phyloP scores from a whole-genome alignment of 192 early-diverging fungal genomes.

The Umbelopsis sp. region DNA sequence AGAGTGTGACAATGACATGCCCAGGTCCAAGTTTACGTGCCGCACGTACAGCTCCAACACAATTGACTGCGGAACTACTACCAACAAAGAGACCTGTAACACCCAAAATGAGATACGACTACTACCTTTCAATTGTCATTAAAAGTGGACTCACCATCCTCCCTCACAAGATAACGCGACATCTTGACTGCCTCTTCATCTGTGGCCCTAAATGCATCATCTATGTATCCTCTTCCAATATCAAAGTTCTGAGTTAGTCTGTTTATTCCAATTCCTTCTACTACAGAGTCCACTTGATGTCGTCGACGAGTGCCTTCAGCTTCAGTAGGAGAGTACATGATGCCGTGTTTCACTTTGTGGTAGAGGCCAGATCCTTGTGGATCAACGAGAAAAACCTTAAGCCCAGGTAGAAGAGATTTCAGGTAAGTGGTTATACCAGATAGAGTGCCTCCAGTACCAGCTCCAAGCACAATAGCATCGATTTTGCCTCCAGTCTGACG shows the following conservation, averaged over 20 bases:
- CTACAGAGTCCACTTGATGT: slow-evolving; percentile 97
- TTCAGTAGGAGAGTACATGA: slow-evolving; percentile 89
- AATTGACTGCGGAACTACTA: slow-evolving; percentile 89
- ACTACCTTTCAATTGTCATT: too few relatives aligned
- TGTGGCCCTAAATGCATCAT: slow-evolving; percentile 81
- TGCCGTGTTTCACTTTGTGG: slow-evolving; percentile 87
- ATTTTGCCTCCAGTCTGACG: slow-evolving; percentile 66
- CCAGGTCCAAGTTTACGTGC: slow-evolving; percentile 84
- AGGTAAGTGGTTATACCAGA: slow-evolving; percentile 89
- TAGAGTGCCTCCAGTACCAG: slow-evolving; percentile 90
- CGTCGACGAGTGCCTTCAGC: slow-evolving; percentile 86
- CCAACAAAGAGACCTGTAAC: slow-evolving; percentile 80
- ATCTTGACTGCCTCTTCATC: slow-evolving; percentile 91
- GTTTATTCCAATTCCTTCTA: slow-evolving; percentile 97
- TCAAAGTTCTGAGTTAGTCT: slow-evolving; percentile 88
- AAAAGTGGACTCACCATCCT: slow-evolving; percentile 69
- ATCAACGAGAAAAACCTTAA: slow-evolving; percentile 82
- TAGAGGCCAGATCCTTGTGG: slow-evolving; percentile 92
- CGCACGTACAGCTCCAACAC: slow-evolving; percentile 81
- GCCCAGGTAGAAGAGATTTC: slow-evolving; percentile 59
- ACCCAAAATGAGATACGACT: not conserved
- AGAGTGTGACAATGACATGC: slow-evolving; percentile 87
- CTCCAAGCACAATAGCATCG: slow-evolving; percentile 89
- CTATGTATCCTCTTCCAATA: slow-evolving; percentile 59
- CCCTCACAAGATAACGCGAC: slow-evolving; percentile 79